A percentile compares a stretch with the other conserved stretches of the same genome.
These are phyloP conservation scores for Babesia ovata DNA, from an alignment of 169 alveolate genomes.

Conservation along the genomic window DNA sequence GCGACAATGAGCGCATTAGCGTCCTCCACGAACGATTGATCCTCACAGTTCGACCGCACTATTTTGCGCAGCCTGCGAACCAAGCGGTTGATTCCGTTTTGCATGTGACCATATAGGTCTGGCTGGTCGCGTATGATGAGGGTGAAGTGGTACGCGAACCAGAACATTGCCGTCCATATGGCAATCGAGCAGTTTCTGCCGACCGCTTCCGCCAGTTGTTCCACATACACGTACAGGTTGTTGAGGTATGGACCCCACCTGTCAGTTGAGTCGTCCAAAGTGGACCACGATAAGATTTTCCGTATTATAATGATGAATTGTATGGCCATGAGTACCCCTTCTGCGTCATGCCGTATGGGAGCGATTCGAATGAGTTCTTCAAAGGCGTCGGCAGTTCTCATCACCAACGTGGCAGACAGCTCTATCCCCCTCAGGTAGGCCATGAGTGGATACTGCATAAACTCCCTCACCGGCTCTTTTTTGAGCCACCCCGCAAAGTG, in stretches of 20 bases:
- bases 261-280: not conserved
- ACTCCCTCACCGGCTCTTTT: not conserved
- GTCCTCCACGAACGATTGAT: not conserved
- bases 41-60: not conserved
- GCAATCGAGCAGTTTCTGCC: slow-evolving; percentile 23
- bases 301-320: slow-evolving; percentile 1
- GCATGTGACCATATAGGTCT: not conserved
- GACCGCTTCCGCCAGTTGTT: not conserved
- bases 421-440: slow-evolving; percentile 28
- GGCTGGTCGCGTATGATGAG: slow-evolving; percentile 20
- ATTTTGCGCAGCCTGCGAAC: not conserved
- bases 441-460: slow-evolving; percentile 25
- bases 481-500: slow-evolving; percentile 21
- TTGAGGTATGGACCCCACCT: slow-evolving; percentile 8
- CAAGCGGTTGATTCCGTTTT: not conserved
- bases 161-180: slow-evolving; percentile 28
- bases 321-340: slow-evolving; percentile 36
- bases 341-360: not conserved
- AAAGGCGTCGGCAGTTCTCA: not conserved
- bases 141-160: slow-evolving; percentile 40
- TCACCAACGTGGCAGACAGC: slow-evolving; percentile 14
- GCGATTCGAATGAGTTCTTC: slow-evolving; percentile 5
- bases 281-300: slow-evolving; percentile 25
- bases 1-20: slow-evolving; percentile 1
- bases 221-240: not conserved